These are phyloP conservation scores for Coemansia sp. DNA, from an alignment of 192 early-diverging fungal genomes.

Conservation along the genomic window DNA sequence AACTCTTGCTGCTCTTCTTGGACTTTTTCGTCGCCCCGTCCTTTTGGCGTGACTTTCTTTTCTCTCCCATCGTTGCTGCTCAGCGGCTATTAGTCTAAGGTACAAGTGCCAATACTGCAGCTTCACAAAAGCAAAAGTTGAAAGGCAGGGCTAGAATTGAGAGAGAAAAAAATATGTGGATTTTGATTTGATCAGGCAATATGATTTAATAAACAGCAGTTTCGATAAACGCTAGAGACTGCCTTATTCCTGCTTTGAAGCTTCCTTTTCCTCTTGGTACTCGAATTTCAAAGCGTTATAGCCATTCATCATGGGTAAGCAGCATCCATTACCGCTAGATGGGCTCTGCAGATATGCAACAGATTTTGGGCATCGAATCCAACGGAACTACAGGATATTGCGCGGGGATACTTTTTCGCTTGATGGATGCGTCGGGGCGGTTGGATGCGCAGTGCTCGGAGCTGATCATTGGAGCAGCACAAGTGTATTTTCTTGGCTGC, in stretches of 20 bases:
- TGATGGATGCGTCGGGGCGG: constrained; percentile 17
- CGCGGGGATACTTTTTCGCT: not conserved
- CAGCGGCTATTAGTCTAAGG: not conserved
- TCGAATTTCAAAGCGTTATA: constrained; percentile 12
- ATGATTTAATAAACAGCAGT: not conserved
- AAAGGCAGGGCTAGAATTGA: not conserved
- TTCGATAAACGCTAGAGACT: constrained; percentile 2
- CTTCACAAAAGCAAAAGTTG: constrained; percentile 1
- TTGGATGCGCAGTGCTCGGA: not conserved
- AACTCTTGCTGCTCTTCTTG: constrained; percentile 19
- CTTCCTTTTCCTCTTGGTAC: constrained; percentile 8
- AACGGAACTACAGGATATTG: constrained; percentile 1
- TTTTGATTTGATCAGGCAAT: not conserved
- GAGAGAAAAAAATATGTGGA: not conserved
- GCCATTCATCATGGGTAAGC: constrained; percentile 11
- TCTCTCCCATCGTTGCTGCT: constrained; percentile 37
- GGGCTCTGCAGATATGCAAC: not conserved
- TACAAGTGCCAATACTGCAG: not conserved
- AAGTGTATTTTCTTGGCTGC: not conserved
- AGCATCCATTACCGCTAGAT: not conserved
- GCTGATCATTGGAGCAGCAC: too few species aligned
- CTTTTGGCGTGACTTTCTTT: constrained; percentile 40
- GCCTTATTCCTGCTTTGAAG: not conserved
- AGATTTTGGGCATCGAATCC: constrained; percentile 7
- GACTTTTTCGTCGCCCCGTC: constrained; percentile 27